Conservation (phyloP, 768 basidiomycete genomes). For the Boletus insuetus region DNA sequence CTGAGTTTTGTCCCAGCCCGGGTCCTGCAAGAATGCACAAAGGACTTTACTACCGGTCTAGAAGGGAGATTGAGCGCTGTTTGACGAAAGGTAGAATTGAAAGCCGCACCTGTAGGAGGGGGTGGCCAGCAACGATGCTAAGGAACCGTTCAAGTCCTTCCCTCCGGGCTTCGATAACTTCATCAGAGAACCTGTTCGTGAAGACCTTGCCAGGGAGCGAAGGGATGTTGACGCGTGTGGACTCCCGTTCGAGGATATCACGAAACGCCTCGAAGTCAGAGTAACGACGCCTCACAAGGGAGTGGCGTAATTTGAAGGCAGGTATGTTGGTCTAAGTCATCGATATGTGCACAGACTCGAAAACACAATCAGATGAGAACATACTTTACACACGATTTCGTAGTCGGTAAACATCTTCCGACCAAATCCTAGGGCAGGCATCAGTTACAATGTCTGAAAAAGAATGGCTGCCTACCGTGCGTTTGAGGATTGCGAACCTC, state of each 20-base stretch:
- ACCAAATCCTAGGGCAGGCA: constrained; percentile 63
- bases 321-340: constrained; percentile 88
- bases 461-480: constrained; percentile 55
- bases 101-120: constrained; percentile 78
- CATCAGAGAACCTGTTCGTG: constrained; percentile 96
- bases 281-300: constrained; percentile 82
- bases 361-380: background rate
- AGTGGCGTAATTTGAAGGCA: constrained; percentile 96
- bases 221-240: constrained; percentile 96
- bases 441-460: background rate
- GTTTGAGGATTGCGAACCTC: constrained; percentile 97
- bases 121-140: constrained; percentile 96
- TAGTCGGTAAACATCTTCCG: constrained; percentile 99
- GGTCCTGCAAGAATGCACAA: constrained; percentile 93
- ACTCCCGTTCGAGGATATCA: constrained; percentile 96
- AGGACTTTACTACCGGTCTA: constrained; percentile 97
- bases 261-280: constrained; percentile 96
- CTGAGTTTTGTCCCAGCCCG: constrained; percentile 82
- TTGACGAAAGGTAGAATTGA: background rate
- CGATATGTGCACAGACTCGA: background rate
- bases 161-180: constrained; percentile 88
- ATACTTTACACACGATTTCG: constrained; percentile 94
- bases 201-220: constrained; percentile 97
- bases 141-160: constrained; percentile 95
- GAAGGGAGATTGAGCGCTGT: constrained; percentile 4